Evolutionary conservation across 2,329 filamentous ascomycete species (phyloP).

Genomic region (Cucurbitaria berberidis): DNA sequence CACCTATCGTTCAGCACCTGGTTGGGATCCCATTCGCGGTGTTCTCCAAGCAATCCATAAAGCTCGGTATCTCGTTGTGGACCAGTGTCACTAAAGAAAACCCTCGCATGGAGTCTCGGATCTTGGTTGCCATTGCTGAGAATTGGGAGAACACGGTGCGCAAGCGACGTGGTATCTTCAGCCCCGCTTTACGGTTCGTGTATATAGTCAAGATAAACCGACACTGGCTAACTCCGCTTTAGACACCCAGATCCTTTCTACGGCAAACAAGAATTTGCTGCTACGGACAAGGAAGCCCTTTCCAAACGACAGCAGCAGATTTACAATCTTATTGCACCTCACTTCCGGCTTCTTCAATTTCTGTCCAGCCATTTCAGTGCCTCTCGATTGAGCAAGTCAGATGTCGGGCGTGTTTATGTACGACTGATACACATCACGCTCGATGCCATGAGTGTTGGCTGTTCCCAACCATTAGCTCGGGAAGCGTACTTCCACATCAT

Average conservation of each 20-base stretch:
- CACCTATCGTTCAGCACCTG: conserved; percentile 81
- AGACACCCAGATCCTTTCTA: conserved; percentile 85
- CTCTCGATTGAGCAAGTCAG: conserved; percentile 80
- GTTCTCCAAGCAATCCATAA: conserved; percentile 94
- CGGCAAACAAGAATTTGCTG: conserved; percentile 87
- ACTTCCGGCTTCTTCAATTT: conserved; percentile 85
- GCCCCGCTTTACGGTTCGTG: conserved; percentile 67
- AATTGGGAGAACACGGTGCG: conserved; percentile 89
- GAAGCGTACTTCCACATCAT: conserved; percentile 92
- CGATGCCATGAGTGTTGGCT: conserved; percentile 66
- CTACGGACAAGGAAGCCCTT: conserved; percentile 79
- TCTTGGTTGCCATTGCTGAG: conserved; percentile 84
- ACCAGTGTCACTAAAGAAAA: conserved; percentile 97
- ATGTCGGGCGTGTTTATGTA: conserved; percentile 81
- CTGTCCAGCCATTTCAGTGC: conserved; percentile 95
- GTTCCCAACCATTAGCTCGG: conserved; percentile 83
- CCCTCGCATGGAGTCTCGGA: conserved; percentile 81
- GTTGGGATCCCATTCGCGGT: conserved; percentile 91
- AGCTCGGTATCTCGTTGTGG: conserved; percentile 94
- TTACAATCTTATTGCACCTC: conserved; percentile 84
- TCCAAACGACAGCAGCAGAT: conserved; percentile 77
- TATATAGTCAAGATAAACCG: background rate
- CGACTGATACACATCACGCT: conserved; percentile 82
- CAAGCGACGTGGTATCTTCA: conserved; percentile 81
- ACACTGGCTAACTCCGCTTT: conserved; percentile 42